These are phyloP conservation scores for Sordariomycetes sp. DNA, from an alignment of 2,329 filamentous ascomycete genomes.

Conservation along the genomic window DNA sequence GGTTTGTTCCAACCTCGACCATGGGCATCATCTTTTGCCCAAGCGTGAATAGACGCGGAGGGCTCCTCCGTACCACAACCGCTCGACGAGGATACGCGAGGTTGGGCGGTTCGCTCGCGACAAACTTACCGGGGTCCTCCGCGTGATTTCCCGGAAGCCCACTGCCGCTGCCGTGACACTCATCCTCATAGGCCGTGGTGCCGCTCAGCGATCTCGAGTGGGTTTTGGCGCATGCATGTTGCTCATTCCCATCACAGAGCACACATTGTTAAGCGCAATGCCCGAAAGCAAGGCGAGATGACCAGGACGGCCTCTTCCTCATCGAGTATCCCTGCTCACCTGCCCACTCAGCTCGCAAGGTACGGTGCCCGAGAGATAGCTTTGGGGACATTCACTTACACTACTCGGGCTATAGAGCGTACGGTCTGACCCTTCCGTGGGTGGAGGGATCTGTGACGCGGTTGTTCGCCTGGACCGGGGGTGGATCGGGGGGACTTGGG, in stretches of 20 bases:
- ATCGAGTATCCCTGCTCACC: not conserved
- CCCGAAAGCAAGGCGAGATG: not conserved
- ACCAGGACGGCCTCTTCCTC: not conserved
- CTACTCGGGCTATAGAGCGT: not conserved
- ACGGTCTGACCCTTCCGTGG: not conserved
- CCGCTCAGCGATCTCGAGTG: conserved; percentile 1
- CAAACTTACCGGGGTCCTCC: not conserved
- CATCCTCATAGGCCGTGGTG: conserved; percentile 2
- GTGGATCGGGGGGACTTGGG: too few species aligned
- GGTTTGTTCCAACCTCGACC: not conserved
- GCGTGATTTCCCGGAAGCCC: not conserved
- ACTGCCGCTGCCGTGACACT: not conserved
- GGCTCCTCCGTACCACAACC: not conserved
- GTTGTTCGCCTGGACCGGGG: not conserved
- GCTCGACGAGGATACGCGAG: not conserved
- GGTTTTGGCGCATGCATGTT: not conserved
- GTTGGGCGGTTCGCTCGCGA: not conserved
- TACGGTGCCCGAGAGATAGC: not conserved
- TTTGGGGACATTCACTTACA: not conserved
- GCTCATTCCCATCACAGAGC: not conserved
- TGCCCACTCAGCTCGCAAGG: not conserved
- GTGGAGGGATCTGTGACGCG: not conserved
- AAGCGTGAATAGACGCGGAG: not conserved
- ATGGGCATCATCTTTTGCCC: not conserved
- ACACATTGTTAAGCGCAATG: not conserved